These are phyloP conservation scores for Rhododendron kiyosumense DNA, from an alignment of 148 eudicot genomes.

Conservation along the genomic window DNA sequence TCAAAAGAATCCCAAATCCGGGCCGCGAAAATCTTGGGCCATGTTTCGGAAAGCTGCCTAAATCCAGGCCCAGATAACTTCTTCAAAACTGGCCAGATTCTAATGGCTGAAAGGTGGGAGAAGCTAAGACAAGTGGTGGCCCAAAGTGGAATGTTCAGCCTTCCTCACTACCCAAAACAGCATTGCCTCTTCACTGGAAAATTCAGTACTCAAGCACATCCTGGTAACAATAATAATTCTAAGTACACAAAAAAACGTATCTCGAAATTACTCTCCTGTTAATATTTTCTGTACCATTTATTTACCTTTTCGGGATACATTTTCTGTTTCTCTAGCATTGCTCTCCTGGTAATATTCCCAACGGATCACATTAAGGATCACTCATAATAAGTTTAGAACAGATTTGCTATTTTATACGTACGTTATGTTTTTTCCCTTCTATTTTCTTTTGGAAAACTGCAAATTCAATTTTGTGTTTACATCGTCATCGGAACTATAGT, in stretches of 20 bases:
- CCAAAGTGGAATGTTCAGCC: constrained; percentile 19
- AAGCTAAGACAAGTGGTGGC: constrained; percentile 42
- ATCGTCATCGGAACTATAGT: too few species aligned
- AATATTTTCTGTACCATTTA: too few species aligned
- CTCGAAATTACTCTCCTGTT: too few species aligned
- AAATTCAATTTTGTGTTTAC: too few species aligned
- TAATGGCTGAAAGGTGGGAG: constrained; percentile 64
- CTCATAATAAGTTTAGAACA: background rate
- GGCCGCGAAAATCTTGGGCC: constrained; percentile 58
- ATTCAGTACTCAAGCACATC: constrained; percentile 26
- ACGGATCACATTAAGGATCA: background rate
- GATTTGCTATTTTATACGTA: background rate
- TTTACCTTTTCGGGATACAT: too few species aligned
- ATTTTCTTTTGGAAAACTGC: background rate
- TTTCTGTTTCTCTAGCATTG: too few species aligned
- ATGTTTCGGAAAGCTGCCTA: constrained; percentile 40
- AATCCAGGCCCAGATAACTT: constrained; percentile 23
- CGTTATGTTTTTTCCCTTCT: background rate
- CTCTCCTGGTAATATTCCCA: background rate
- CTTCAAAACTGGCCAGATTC: constrained; percentile 37
- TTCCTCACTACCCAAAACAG: constrained; percentile 35
- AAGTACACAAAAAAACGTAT: too few species aligned
- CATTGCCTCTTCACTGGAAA: constrained; percentile 45
- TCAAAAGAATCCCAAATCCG: constrained; percentile 78
- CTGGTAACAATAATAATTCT: constrained; percentile 35